Base-by-base conservation (phyloP, 176 grass and related monocot species). In the Calamus simplicifolius region DNA sequence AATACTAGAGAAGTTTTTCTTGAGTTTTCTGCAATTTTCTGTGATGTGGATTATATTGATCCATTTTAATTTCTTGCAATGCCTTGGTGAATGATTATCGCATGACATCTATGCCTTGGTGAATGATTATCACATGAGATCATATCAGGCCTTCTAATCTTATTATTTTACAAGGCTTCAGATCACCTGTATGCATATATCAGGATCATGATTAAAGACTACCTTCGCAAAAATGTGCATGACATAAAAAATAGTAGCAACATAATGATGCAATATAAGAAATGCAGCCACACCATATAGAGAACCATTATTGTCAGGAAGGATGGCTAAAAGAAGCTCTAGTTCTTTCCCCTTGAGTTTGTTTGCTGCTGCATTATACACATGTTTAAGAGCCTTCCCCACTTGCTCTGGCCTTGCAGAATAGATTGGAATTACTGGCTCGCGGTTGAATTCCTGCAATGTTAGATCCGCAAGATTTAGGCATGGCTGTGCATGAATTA, bases 281-380 rank as follows among this genome's bases (percentile, higher is more conserved):
- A 25, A 48, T 57, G 49, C 30, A 26, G 19, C 30, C 73, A 23
- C 52, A 98, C 94, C 94, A 72, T 98, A 98, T 59, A 98, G 80
- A 48, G 88, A 74, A 27, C 94, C 94, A 66, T 98, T 98, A 70
- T 98, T 98, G 68, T 98, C 94, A 19, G 94, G 94, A 35, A 98
- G 94, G 59, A 98, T 98, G 31, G 31, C 94, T 57, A 98, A 62
- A 75, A 98, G 85, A 85, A 98, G 88, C 54, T 98, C 94, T 50
- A 98, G 79, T 64, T 98, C 94, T 89, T 93, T 98, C 25, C 94
- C 94, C 75, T 89, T 98, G 16, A 88, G 84, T 64, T 85, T 98
- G 68, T 88, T 78, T 66, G 76, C 59, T 78, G 94, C 73, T 74
- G 85, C 66, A 79, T 88, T 93, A 70, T 81, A 98, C 8, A 98